Conservation (phyloP, 352 stramenopile genomes). For the Pythium oligandrum region DNA sequence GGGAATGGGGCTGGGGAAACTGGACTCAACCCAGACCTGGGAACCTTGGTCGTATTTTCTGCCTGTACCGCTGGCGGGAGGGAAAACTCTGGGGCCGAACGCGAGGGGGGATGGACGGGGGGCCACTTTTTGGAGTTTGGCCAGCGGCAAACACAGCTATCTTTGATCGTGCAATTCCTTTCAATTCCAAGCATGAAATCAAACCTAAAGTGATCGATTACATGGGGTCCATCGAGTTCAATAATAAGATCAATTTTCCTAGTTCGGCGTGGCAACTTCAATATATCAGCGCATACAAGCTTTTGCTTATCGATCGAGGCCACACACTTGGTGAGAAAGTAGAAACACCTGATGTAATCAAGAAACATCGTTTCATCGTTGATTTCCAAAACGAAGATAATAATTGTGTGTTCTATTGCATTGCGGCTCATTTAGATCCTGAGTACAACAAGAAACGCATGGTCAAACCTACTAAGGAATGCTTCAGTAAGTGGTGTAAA, state of each 20-base stretch:
- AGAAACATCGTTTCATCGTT: conserved; percentile 18
- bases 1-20: no score
- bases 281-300: conserved; percentile 14
- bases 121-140: no score
- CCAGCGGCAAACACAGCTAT: conserved; percentile 9
- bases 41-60: no score
- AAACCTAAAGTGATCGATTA: conserved; percentile 9
- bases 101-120: no score
- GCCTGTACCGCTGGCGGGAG: no score
- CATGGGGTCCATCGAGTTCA: conserved; percentile 9
- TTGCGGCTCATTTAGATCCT: conserved; percentile 5
- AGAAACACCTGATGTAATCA: conserved; percentile 9
- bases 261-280: conserved; percentile 12
- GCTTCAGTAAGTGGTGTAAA: conserved; percentile 4
- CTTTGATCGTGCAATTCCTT: conserved; percentile 14
- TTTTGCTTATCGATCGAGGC: conserved; percentile 13
- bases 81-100: no score
- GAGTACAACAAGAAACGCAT: conserved; percentile 5
- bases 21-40: no score
- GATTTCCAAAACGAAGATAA: conserved; percentile 18
- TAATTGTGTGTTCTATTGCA: conserved; percentile 15
- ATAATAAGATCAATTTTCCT: conserved; percentile 9
- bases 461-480: neutral
- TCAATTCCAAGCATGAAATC: conserved; percentile 19
- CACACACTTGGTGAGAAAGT: conserved; percentile 15